Evolutionary conservation across 2,329 filamentous ascomycete genomes (phyloP), one percentile per base, ranked within the genome.

Genomic region (Hypoxylon sp.): DNA sequence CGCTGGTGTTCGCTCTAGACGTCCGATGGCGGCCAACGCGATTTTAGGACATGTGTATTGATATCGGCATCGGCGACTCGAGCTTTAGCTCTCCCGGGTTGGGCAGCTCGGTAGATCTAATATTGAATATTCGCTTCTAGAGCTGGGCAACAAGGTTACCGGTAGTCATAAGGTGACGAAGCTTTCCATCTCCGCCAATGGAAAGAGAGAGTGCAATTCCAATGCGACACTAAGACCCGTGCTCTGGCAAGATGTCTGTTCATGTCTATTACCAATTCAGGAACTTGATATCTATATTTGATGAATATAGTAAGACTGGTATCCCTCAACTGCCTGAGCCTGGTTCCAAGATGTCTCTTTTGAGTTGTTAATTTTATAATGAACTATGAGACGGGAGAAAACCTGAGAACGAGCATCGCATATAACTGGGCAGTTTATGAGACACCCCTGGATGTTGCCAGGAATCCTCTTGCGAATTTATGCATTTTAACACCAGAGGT

Each of bases 401-500:
- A 22, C n/a, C 44, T 37, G 20, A 46, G 35, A n/a, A 46, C 25
- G 35, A 57, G 33, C 22, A 58, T 49, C 14, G 30, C 13, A 61
- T 70, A 70, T 65, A 68, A 53, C 35, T 33, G 13, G 10, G 10
- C 27, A 58, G 10, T n/a, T 25, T 31, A 31, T 25, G 22, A 50
- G 44, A 30, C 20, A 31, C 50, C 48, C 17, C 37, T 27, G 20
- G 30, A 57, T 50, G 46, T 33, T 42, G 13, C 1, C 30, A 13
- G 33, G 35, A 44, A 4, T 13, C 25, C 0, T 14, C 40, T 20
- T 44, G 7, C 20, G 3, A 49, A 46, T 4, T n/a, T 1, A 46
- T 22, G 33, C 42, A n/a, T 37, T 14, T 35, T 59, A 25, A 20
- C 31, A 6, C 44, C 31, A 42, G 57, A 60, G 78, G 77, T 75